phyloP scores from a whole-genome alignment of 208 protist species.

The Sergeia podlipaevii region DNA sequence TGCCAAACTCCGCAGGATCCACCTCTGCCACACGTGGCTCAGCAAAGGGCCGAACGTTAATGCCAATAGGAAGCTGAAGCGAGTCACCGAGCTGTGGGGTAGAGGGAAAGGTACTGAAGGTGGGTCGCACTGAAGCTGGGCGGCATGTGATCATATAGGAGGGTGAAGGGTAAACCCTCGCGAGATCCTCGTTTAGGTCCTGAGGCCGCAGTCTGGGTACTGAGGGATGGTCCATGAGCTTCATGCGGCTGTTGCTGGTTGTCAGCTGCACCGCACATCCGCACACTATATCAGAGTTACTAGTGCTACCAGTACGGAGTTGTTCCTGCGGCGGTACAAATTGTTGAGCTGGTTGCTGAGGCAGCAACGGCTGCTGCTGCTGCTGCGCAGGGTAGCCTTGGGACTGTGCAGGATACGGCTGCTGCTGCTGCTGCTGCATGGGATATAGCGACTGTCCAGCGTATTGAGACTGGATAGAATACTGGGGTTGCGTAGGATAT shows the following conservation, averaged over 20 bases:
- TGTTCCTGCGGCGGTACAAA: slow-evolving; percentile 9
- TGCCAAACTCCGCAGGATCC: slow-evolving; percentile 56
- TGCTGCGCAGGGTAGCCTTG: slow-evolving; percentile 15
- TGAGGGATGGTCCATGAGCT: slow-evolving; percentile 57
- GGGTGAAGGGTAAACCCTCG: slow-evolving; percentile 19
- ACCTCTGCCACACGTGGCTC: slow-evolving; percentile 56
- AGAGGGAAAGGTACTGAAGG: slow-evolving; percentile 52
- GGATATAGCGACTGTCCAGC: background rate
- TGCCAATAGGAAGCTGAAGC: slow-evolving; percentile 63
- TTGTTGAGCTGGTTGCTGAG: slow-evolving; percentile 14
- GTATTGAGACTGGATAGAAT: background rate
- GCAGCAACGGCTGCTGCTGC: slow-evolving; percentile 14
- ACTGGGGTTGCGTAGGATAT: background rate
- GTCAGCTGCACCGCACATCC: slow-evolving; percentile 23
- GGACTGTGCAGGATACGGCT: background rate
- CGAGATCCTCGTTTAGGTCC: slow-evolving; percentile 60
- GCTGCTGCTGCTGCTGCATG: background rate
- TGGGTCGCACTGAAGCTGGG: slow-evolving; percentile 55
- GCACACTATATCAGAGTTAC: slow-evolving; percentile 10
- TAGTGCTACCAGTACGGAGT: background rate
- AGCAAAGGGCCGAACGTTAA: slow-evolving; percentile 75
- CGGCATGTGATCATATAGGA: slow-evolving; percentile 43
- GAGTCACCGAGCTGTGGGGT: slow-evolving; percentile 50
- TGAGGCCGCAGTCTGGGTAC: slow-evolving; percentile 67
- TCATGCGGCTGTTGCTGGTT: slow-evolving; percentile 24